These are phyloP conservation scores for Pezizomycotina sp. DNA, from an alignment of 2,329 filamentous ascomycete genomes.

Conservation along the genomic window DNA sequence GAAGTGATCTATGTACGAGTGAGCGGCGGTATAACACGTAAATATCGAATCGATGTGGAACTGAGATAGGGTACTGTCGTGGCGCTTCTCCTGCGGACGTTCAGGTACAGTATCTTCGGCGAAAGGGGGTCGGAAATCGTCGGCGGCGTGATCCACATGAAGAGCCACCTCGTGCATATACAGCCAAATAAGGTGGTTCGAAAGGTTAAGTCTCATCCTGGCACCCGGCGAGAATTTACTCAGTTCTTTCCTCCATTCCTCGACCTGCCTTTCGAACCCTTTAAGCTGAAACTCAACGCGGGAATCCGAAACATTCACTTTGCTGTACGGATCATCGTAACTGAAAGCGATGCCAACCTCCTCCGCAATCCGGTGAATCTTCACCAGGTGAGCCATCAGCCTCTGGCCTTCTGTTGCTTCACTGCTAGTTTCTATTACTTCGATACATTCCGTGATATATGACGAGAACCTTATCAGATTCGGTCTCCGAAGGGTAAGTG, in stretches of 20 bases:
- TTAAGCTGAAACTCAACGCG: conserved; percentile 40
- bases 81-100: conserved; percentile 27
- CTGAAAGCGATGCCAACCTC: conserved; percentile 41
- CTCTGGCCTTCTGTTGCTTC: conserved; percentile 32
- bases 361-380: conserved; percentile 37
- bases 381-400: conserved; percentile 31
- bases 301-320: conserved; percentile 38
- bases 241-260: conserved; percentile 33
- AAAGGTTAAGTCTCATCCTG: conserved; percentile 32
- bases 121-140: conserved; percentile 33
- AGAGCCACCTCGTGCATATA: conserved; percentile 65
- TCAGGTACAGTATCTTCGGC: conserved; percentile 25
- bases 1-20: conserved; percentile 50
- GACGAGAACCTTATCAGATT: conserved; percentile 32
- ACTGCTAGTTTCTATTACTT: conserved; percentile 31
- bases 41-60: conserved; percentile 51
- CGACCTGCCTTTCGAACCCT: conserved; percentile 39
- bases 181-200: conserved; percentile 48
- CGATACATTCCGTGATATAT: conserved; percentile 34
- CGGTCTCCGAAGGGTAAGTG: conserved; percentile 30
- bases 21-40: conserved; percentile 48
- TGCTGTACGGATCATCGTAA: conserved; percentile 38
- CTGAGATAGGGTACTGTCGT: conserved; percentile 31
- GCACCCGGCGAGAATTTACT: conserved; percentile 28
- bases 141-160: conserved; percentile 43